Evolutionary conservation across 495 filamentous ascomycete species (phyloP).

Genomic region (Bryoglossum gracile): DNA sequence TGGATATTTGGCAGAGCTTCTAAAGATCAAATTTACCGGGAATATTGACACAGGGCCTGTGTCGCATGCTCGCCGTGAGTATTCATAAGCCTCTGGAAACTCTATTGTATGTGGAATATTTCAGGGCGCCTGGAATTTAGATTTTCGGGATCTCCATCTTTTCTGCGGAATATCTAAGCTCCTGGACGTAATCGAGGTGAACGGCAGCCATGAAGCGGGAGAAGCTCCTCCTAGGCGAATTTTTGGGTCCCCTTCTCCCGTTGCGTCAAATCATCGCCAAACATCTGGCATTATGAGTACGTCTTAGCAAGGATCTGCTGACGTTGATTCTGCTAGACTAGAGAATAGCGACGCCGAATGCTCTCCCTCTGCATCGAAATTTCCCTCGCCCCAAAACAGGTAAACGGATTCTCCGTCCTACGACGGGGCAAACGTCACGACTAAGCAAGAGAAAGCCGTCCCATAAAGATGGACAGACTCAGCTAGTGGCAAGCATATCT

Average conservation of each 20-base stretch:
- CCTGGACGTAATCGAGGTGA: too few species aligned
- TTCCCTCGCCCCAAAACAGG: slow-evolving; percentile 9
- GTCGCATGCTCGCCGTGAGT: too few species aligned
- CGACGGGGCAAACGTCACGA: slow-evolving; percentile 5
- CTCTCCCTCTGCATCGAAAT: slow-evolving; percentile 11
- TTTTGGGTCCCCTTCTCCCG: slow-evolving; percentile 9
- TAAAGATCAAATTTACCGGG: too few species aligned
- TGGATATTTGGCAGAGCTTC: too few species aligned
- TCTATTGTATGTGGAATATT: too few species aligned
- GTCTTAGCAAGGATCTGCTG: slow-evolving; percentile 6
- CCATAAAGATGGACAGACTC: slow-evolving; percentile 9
- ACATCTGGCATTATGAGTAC: slow-evolving; percentile 4
- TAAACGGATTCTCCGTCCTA: slow-evolving; percentile 16
- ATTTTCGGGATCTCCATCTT: too few species aligned
- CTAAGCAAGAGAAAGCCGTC: slow-evolving; percentile 13
- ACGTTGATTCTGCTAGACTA: slow-evolving; percentile 11
- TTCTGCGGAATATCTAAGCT: too few species aligned
- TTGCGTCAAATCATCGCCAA: slow-evolving; percentile 10
- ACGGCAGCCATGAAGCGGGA: slow-evolving; percentile 5
- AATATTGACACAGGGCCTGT: too few species aligned
- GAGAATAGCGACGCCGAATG: slow-evolving; percentile 10
- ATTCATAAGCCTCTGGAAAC: too few species aligned
- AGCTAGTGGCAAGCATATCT: slow-evolving; percentile 9
- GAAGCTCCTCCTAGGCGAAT: slow-evolving; percentile 7
- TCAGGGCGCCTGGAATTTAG: too few species aligned